Evolutionary conservation across 306 rosid species (phyloP), one percentile per base, ranked within the genome.

Genomic region (Sesbania bispinosa): DNA sequence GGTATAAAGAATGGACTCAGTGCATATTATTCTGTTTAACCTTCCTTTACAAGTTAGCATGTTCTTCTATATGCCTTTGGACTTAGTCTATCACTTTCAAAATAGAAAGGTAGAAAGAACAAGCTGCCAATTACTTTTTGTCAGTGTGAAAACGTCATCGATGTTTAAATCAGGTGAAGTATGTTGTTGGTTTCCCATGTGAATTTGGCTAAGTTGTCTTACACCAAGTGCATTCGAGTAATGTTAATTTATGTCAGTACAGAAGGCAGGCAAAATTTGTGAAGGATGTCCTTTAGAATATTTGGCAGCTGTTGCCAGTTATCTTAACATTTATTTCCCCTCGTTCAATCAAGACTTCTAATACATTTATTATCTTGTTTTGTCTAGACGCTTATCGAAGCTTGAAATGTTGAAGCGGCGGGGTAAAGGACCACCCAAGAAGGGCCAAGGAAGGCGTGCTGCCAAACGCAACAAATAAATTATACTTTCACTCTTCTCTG

Each of bases 371-470:
- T 47, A 2, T 32, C 53, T 68, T 74, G 54, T 63, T 51, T 71
- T 70, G 35, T 46, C 3, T 57, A 92, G 98, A 83, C 96, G 96
- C 29, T 76, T 86, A 76, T 81, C 90, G 15, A 92, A 83, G 80
- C 96, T 92, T 58, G 92, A 89, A 85, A 92, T 92, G 95, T 80
- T 92, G 89, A 92, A 86, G 87, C 96, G 96, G 35, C 90, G 98
- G 18, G 95, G 98, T 32, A 92, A 92, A 75, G 96, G 96, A 69
- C 86, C 96, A 30, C 96, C 95, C n/a, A 88, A 89, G 90, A 92
- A 92, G 84, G 96, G 96, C 59, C 89, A 89, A 33, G 98, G 98
- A 70, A 86, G 65, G 86, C 95, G 96, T 69, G 96, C 95, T 52
- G 82, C 88, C 61, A 92, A 92, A 59, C 96, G 96, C 55, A 88